These are phyloP conservation scores for Gloeostereum incarnatum DNA, from an alignment of 768 basidiomycete genomes.

Conservation along the genomic window DNA sequence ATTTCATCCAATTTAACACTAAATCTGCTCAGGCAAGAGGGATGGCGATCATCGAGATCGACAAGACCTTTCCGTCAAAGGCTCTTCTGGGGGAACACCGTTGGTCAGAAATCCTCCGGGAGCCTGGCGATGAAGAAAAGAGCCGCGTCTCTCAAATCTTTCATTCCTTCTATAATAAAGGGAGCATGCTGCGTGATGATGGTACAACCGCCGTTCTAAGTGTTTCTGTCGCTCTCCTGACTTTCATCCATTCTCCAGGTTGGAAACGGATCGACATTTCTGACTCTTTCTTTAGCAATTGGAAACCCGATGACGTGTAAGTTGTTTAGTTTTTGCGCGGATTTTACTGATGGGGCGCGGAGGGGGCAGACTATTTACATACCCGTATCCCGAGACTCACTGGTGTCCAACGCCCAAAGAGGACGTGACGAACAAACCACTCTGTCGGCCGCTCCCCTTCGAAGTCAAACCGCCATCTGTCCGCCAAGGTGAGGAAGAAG, in stretches of 20 bases:
- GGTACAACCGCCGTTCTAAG: conserved; percentile 30
- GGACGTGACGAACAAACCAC: conserved; percentile 30
- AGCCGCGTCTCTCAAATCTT: conserved; percentile 29
- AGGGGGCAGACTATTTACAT: conserved; percentile 11
- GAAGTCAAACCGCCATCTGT: conserved; percentile 22
- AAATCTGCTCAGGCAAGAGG: conserved; percentile 24
- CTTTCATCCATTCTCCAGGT: conserved; percentile 18
- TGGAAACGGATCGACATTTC: conserved; percentile 41
- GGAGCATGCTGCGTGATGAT: conserved; percentile 38
- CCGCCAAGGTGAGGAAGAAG: too few species aligned
- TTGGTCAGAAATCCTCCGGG: conserved; percentile 35
- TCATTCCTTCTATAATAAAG: conserved; percentile 29
- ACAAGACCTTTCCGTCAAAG: conserved; percentile 23
- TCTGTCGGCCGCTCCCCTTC: conserved; percentile 35
- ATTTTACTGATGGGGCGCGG: neutral
- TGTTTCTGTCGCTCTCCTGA: neutral
- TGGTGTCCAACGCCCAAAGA: conserved; percentile 32
- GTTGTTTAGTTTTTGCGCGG: neutral
- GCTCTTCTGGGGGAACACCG: conserved; percentile 39
- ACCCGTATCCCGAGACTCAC: conserved; percentile 29
- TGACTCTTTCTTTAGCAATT: conserved; percentile 31
- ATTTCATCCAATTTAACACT: neutral
- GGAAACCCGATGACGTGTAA: conserved; percentile 24
- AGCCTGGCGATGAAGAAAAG: conserved; percentile 26
- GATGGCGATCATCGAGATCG: conserved; percentile 41